Conservation (phyloP, 192 early-diverging fungal species). For the Podila horticola region DNA sequence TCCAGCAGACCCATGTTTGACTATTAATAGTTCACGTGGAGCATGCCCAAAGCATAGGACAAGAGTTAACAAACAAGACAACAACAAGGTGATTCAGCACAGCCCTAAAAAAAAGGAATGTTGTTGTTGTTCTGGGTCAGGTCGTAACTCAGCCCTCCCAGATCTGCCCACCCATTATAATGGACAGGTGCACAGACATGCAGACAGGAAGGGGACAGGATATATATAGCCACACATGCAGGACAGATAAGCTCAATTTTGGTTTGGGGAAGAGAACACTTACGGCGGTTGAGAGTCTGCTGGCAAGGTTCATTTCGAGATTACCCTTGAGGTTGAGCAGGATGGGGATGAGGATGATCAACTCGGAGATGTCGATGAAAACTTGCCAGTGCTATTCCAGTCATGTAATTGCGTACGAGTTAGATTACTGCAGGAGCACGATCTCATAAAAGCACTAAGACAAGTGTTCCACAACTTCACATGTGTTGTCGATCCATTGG, state of each 20-base stretch:
- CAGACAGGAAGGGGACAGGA: not conserved
- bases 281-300: conserved; percentile 84
- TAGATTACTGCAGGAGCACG: no score
- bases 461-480: not conserved
- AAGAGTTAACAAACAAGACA: not conserved
- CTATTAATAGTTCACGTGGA: conserved; percentile 16
- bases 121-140: no score
- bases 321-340: conserved; percentile 92
- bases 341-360: conserved; percentile 89
- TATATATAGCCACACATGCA: not conserved
- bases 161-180: no score
- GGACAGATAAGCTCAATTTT: no score
- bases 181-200: no score
- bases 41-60: not conserved
- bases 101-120: no score
- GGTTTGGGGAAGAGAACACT: conserved; percentile 9
- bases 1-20: conserved; percentile 79
- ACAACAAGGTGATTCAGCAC: not conserved
- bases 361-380: conserved; percentile 72
- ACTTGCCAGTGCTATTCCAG: conserved; percentile 68
- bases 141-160: no score
- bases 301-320: conserved; percentile 90
- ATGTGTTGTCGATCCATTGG: not conserved
- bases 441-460: not conserved
- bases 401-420: no score